A percentile compares a stretch with the other conserved stretches of the same genome.
phyloP scores from a whole-genome alignment of 2,329 filamentous ascomycete species.

The Trichoderma aggressivum region DNA sequence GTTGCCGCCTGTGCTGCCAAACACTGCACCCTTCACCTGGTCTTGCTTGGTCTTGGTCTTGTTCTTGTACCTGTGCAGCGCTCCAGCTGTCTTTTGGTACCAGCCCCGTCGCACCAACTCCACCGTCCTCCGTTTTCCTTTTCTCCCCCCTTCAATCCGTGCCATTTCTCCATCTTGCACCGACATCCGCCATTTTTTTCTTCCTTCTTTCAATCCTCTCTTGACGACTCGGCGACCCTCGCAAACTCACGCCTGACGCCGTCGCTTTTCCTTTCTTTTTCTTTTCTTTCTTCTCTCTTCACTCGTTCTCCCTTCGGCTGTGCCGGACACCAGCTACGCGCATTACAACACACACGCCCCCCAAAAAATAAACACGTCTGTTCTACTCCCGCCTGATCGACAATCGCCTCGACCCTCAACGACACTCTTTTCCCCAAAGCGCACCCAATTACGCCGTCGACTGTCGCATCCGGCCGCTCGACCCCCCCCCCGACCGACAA shows the following conservation, averaged over 20 bases:
- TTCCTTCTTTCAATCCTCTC: not conserved
- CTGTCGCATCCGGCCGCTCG: conserved; percentile 12
- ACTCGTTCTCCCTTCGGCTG: conserved; percentile 15
- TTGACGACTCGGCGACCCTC: not conserved
- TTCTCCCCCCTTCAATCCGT: conserved; percentile 3
- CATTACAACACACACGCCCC: not conserved
- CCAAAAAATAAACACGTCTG: not conserved
- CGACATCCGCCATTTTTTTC: not conserved
- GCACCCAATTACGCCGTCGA: not conserved
- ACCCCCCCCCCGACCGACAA: conserved; percentile 2
- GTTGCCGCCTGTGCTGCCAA: conserved; percentile 1
- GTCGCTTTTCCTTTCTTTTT: conserved; percentile 5
- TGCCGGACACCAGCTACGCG: conserved; percentile 15
- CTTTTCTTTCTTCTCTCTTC: not conserved
- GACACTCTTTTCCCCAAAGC: conserved; percentile 8
- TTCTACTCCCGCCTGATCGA: not conserved
- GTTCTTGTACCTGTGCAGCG: not conserved
- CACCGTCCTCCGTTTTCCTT: conserved; percentile 8
- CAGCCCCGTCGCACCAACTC: conserved; percentile 15
- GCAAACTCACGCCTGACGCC: not conserved
- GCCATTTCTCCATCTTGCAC: conserved; percentile 10
- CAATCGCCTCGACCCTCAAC: conserved; percentile 5
- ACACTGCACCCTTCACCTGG: not conserved
- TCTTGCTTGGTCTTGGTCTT: no score
- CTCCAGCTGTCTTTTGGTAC: not conserved